Evolutionary conservation across 345 rosid species (phyloP), one percentile per base, ranked within the genome.

Genomic region (Heritiera littoralis): DNA sequence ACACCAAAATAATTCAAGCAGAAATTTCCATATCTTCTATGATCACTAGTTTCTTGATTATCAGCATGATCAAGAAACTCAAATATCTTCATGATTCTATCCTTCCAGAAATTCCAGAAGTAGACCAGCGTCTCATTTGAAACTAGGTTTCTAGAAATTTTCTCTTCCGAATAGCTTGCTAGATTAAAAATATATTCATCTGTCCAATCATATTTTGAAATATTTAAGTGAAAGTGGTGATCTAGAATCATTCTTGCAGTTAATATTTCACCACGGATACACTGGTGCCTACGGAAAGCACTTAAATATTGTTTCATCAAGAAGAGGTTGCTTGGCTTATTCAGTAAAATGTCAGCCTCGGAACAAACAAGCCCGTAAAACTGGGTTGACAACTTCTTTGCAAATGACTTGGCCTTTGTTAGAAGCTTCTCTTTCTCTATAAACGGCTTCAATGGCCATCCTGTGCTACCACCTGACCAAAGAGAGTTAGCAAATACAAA

Each of bases 381-480:
- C 40, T 79, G 77, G 61, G 13, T 6, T 3, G 87, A 77, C 4
- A 18, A 80, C n/a, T 45, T 70, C 72, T 58, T 13, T 4, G 91
- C 85, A 4, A 85, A 78, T 10, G 79, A 80, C 74, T 82, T 81
- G 18, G 90, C 90, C 69, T 81, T 86, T 17, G 49, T 61, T 30
- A 89, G 12, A 71, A 88, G 86, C 56, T 82, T 76, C 76, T 84
- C 79, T 76, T 81, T 75, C 10, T 72, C 67, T 2, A 30, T 23
- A 81, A 86, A 86, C 65, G 65, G 82, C 81, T 86, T 84, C 51
- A 86, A 79, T 11, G 89, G 90, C 91, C 92, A 89, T 11, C 89
- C 92, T 30, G 52, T 71, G 79, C 84, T 71, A 77, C 85, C 84
- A 20, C 52, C 54, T 30, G 74, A 74, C 92, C 90, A 89, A 1